Evolutionary conservation across 2,329 filamentous ascomycete genomes (phyloP), one percentile per base, ranked within the genome.

Genomic region (Xylaria arbuscula): DNA sequence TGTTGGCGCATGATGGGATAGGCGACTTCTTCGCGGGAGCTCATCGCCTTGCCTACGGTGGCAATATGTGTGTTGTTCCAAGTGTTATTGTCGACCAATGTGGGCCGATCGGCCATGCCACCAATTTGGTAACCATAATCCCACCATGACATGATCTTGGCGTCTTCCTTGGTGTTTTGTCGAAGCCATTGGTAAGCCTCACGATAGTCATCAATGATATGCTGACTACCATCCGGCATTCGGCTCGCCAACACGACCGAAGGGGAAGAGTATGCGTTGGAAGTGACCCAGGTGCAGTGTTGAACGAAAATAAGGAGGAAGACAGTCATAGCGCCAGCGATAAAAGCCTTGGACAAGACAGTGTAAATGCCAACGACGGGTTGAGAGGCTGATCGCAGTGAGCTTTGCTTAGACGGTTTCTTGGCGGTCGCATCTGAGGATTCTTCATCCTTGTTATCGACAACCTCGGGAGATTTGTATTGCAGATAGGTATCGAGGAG

Each of bases 1-100:
- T 99, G 96, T 81, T 98, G 93, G 73, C 94, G 92, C 89, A 99
- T 95, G 79, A 99, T 99, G 2, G 94, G 93, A 81, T 99, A 99
- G 83, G 94, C 97, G 81, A 98, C 94, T 81, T 99, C 97, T 81
- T 99, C 96, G 54, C 93, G 87, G 8, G 94, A 98, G 83, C 92
- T 96, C 96, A 99, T 98, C 50, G 96, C 96, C 85, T 99, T 99
- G 78, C 96, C 96, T 67, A 99, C 96, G 15, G 96, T 99, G 62
- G 96, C 96, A 82, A 99, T 99, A 81, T 99, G 96, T 8, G 96
- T 99, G 85, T 99, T 99, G 86, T 99, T 99, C 96, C 96, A 99
- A 1, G 96, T 99, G 84, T 99, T 99, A 86, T 99, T 99, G 85
- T 99, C 96, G 40, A 99, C 96, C 40, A 99, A 87, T 0, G 96